Base-by-base conservation (phyloP, 2,329 filamentous ascomycete genomes). In the Alternaria brassicae region DNA sequence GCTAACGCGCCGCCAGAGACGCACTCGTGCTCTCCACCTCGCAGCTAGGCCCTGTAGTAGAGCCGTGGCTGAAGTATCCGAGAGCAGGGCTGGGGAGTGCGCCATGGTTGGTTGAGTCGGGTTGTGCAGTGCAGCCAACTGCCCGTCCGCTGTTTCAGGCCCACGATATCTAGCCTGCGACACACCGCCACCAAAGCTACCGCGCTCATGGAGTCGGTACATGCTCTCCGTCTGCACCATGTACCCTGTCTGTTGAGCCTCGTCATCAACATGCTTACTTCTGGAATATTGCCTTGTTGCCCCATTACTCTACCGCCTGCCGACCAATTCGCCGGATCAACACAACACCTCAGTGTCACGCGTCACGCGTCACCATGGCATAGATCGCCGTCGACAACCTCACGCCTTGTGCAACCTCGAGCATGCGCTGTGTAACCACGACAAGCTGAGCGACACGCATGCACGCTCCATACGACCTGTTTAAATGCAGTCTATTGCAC, bases 91-190 rank as follows among this genome's bases (percentile, higher is more conserved):
- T 41, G 54, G 63, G 63, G 40, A 57, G 44, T 56, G 61, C 56
- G 48, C 60, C 66, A 66, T 34, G 56, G 44, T 36, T 36, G 44
- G 44, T 48, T 48, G 44, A 48, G 44, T 48, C 44, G 36, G 44
- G 19, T 48, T 4, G 44, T 59, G 61, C 67, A 57, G 42, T n/a
- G n/a, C n/a, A n/a, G n/a, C 63, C 61, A 61, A 60, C 58, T 58
- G 58, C 60, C 37, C 61, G 58, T 61, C 68, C 63, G 63, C 62
- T 59, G 69, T 71, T 73, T 73, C 71, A 72, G 63, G 61, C 48
- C 56, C 50, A 34, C 48, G 55, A 25, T 19, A 23, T 6, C 19
- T 64, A 62, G 59, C 53, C 56, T 71, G 68, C 65, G 62, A 71
- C 69, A 70, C 69, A 70, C 66, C 67, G 66, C 61, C 47, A 53